A percentile compares a stretch with the other conserved stretches of the same genome.
Evolutionary conservation across 805 yeast genomes (phyloP).

Genomic region (Ogataea paraovalis): DNA sequence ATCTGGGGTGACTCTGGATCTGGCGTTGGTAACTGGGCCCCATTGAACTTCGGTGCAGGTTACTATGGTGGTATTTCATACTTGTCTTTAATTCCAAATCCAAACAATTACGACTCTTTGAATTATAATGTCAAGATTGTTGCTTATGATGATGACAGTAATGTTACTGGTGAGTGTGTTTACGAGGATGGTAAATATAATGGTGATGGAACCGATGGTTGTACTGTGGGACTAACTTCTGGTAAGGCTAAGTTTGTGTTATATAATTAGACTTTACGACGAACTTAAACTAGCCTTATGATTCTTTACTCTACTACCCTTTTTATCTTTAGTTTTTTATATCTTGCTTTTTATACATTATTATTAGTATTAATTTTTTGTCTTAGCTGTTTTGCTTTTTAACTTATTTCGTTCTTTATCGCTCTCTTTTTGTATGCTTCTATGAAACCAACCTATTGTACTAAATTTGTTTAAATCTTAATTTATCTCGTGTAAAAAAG

Average conservation of each 20-base stretch:
- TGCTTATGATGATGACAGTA: conserved; percentile 49
- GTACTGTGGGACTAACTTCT: conserved; percentile 54
- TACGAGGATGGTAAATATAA: conserved; percentile 41
- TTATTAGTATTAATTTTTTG: background rate
- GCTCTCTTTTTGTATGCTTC: background rate
- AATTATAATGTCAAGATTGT: conserved; percentile 78
- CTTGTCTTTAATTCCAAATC: conserved; percentile 73
- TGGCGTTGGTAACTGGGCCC: conserved; percentile 77
- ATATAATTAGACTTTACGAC: background rate
- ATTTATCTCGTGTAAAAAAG: too few species aligned
- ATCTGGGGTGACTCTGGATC: conserved; percentile 61
- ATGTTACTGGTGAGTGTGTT: conserved; percentile 36
- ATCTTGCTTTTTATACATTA: background rate
- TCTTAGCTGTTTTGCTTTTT: background rate
- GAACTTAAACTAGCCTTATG: background rate
- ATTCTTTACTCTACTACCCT: background rate
- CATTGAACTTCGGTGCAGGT: conserved; percentile 77
- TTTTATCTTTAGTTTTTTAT: background rate
- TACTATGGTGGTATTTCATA: conserved; percentile 53
- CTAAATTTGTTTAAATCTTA: background rate
- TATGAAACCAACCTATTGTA: background rate
- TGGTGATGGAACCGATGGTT: conserved; percentile 69
- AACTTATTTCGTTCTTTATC: background rate
- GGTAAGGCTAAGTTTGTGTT: conserved; percentile 28
- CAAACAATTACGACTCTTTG: conserved; percentile 54